phyloP scores from a whole-genome alignment of 345 rosid genomes.

The Conringia planisiliqua region DNA sequence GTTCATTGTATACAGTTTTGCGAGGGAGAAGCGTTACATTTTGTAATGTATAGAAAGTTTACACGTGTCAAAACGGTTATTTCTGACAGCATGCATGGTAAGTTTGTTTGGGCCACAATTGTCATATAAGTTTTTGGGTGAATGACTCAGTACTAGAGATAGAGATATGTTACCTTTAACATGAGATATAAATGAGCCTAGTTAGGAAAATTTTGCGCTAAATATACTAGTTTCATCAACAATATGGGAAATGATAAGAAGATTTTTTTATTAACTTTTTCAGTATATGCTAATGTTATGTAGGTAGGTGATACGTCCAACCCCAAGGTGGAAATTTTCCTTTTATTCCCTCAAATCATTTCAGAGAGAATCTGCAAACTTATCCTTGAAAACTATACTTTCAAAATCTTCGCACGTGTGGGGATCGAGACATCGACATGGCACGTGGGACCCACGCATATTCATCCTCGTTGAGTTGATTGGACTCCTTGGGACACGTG shows the following conservation, averaged over 20 bases:
- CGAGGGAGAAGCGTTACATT: not conserved
- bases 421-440: not conserved
- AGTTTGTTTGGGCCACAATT: not conserved
- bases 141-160: no score
- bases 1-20: not conserved
- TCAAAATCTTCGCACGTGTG: not conserved
- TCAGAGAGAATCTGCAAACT: not conserved
- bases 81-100: not conserved
- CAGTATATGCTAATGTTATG: not conserved
- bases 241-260: no score
- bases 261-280: not conserved
- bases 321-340: not conserved
- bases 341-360: not conserved
- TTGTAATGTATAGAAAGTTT: not conserved
- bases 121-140: no score
- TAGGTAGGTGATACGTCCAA: not conserved
- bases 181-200: no score
- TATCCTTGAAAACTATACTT: not conserved
- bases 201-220: no score
- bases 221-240: no score
- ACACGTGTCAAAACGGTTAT: not conserved
- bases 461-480: not conserved
- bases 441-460: not conserved
- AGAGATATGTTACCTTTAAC: no score
- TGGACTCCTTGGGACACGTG: not conserved